These are phyloP conservation scores for Apiospora koreana DNA, from an alignment of 2,329 filamentous ascomycete species.

Conservation along the genomic window DNA sequence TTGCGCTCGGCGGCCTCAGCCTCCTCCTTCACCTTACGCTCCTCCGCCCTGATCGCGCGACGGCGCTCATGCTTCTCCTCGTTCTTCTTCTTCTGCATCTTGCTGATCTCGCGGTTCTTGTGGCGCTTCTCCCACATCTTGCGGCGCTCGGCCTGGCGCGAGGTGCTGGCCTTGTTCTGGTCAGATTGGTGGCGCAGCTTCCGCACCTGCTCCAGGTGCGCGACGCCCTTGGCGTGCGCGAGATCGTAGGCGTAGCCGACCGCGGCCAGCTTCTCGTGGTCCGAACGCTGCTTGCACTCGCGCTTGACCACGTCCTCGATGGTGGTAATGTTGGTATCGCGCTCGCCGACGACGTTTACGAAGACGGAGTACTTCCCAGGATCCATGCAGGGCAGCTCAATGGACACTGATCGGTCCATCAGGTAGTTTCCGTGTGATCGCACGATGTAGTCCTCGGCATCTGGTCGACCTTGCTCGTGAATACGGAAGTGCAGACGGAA, in stretches of 20 bases:
- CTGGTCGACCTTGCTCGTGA: slow-evolving; percentile 49
- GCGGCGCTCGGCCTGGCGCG: slow-evolving; percentile 45
- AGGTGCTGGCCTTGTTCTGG: slow-evolving; percentile 50
- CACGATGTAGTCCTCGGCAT: slow-evolving; percentile 60
- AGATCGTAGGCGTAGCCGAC: slow-evolving; percentile 61
- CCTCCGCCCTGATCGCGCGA: slow-evolving; percentile 36
- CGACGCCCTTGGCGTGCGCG: slow-evolving; percentile 59
- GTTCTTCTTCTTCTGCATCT: slow-evolving; percentile 42
- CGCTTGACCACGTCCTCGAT: slow-evolving; percentile 59
- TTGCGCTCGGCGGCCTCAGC: slow-evolving; percentile 27
- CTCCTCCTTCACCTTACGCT: slow-evolving; percentile 42
- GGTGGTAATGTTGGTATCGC: slow-evolving; percentile 43
- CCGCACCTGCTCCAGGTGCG: slow-evolving; percentile 50
- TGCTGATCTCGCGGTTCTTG: slow-evolving; percentile 36
- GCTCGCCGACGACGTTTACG: slow-evolving; percentile 54
- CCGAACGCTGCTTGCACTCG: slow-evolving; percentile 46
- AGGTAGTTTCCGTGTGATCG: slow-evolving; percentile 59
- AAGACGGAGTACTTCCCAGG: slow-evolving; percentile 60
- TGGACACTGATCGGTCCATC: slow-evolving; percentile 59
- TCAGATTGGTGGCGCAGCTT: slow-evolving; percentile 51
- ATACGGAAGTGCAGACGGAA: slow-evolving; percentile 53
- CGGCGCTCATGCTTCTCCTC: slow-evolving; percentile 36
- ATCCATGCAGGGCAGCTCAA: slow-evolving; percentile 56
- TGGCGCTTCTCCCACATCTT: slow-evolving; percentile 52
- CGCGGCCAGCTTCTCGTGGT: slow-evolving; percentile 60